Conservation (phyloP, 768 basidiomycete species). For the Pisolithus microcarpus region DNA sequence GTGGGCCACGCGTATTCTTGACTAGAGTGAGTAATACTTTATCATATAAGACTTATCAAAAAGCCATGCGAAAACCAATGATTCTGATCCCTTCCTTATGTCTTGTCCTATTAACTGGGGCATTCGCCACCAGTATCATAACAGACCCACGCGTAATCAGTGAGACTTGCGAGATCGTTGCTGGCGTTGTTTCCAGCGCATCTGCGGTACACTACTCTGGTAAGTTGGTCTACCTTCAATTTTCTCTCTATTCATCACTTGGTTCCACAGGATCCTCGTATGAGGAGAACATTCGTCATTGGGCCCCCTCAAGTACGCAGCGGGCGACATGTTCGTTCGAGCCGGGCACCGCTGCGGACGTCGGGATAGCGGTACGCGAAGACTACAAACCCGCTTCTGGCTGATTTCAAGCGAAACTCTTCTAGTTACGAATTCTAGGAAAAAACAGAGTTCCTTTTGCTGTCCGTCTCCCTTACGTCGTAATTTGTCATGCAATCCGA, state of each 20-base stretch:
- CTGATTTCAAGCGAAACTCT: background rate
- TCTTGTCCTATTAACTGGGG: too few species aligned
- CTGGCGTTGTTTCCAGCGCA: constrained; percentile 31
- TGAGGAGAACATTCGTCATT: constrained; percentile 39
- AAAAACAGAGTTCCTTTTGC: constrained; percentile 30
- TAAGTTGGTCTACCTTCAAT: constrained; percentile 9
- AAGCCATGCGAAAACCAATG: too few species aligned
- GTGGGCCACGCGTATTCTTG: too few species aligned
- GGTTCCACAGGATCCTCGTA: constrained; percentile 23
- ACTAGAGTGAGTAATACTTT: too few species aligned
- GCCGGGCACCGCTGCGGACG: constrained; percentile 46
- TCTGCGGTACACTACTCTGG: constrained; percentile 42
- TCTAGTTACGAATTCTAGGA: constrained; percentile 29
- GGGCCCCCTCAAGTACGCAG: constrained; percentile 44
- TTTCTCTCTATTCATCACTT: constrained; percentile 1
- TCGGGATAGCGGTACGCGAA: constrained; percentile 38
- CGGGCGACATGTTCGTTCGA: constrained; percentile 48
- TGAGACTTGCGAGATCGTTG: constrained; percentile 31
- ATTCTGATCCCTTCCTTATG: too few species aligned
- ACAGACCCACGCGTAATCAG: background rate
- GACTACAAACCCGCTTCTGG: background rate
- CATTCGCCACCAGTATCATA: too few species aligned
- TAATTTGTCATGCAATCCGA: constrained; percentile 14
- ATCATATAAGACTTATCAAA: too few species aligned
- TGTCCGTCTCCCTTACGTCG: constrained; percentile 6